Base-by-base conservation (phyloP, 1,284 basidiomycete genomes). In the Golubevia pallescens region DNA sequence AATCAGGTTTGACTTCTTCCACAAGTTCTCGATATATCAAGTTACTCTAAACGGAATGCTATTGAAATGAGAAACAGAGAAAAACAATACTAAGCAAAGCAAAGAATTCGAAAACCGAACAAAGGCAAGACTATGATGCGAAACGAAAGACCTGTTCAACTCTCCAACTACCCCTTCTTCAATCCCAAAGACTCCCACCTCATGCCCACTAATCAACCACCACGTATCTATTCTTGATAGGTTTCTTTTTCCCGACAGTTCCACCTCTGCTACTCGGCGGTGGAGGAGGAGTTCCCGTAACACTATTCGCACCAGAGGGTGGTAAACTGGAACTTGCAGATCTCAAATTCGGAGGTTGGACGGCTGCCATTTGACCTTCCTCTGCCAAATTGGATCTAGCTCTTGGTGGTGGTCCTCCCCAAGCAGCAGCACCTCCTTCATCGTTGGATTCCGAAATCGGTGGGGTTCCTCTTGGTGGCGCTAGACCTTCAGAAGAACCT, bases 201-300 rank as follows among this genome's bases (percentile, higher is more conserved):
- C 20, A n/a, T n/a, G n/a, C n/a, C n/a, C 21, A 7, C 28, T 68
- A 82, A 63, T 80, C 78, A 13, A 82, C 75, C 16, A 79, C 75
- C 13, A 84, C 81, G 58, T 84, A 84, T 38, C 82, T 74, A 38
- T 68, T 75, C 67, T 80, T 81, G 61, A 84, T 76, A 13, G 81
- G 77, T 66, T 76, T 71, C 70, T 83, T 84, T 67, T 80, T 84
- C 19, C 65, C 70, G 3, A 66, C 74, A 54, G 61, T 61, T 5
- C 62, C 55, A 32, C 69, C 67, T 21, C 66, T 53, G 28, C 57
- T 54, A 4, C 23, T 52, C 23, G 61, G 55, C 19, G 58, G 16
- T 5, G 58, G 58, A 60, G 58, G 58, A 60, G 58, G 58, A 16
- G 58, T 60, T 38, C 21, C 58, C 58, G 28, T 13, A 6, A 13